Base-by-base conservation (phyloP, 2,329 filamentous ascomycete species). In the Aspergillus sp. region DNA sequence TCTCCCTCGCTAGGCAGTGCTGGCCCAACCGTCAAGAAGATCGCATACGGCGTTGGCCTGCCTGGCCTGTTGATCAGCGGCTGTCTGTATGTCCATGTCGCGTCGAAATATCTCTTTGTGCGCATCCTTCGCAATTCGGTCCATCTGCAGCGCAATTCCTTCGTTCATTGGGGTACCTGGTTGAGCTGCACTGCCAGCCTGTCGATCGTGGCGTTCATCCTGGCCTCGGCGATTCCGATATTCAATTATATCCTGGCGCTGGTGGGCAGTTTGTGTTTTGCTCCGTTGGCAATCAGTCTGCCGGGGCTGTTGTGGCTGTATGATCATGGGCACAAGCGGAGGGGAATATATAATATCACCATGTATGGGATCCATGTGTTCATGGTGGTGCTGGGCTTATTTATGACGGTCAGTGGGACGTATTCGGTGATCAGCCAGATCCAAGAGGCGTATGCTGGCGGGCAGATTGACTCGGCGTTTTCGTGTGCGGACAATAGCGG, bases 31-130 rank as follows among this genome's bases (percentile, higher is more conserved):
- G 11, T 45, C 39, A 50, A 50, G 30, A 39, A 37, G 39, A 39
- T 47, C 5, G 39, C 47, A 2, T 50, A 47, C 31, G 45, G 44
- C 7, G 34, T 47, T 8, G 47, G 31, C n/a, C 31, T 50, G 27
- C 27, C 33, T 10, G 42, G 47, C 6, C 40, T 49, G 6, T 13
- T 49, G 7, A 33, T 46, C 11, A 46, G 43, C 27, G 47, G 40
- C 13, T 36, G 12, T 58, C 46, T 12, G 5, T 41, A 46, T 37
- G 33, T 46, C 30, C 43, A 48, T 27, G 42, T 39, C 7, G 70
- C 69, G 0, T 69, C 74, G 0, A 79, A 79, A 51, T 77, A 77
- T 52, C 54, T 76, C 41, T 78, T 78, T 52, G 75, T 79, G 6
- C 69, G 76, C 13, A 66, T 77, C 19, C 61, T 79, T 9, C 67